phyloP scores from a whole-genome alignment of 306 rosid species.

The Rubus idaeus region DNA sequence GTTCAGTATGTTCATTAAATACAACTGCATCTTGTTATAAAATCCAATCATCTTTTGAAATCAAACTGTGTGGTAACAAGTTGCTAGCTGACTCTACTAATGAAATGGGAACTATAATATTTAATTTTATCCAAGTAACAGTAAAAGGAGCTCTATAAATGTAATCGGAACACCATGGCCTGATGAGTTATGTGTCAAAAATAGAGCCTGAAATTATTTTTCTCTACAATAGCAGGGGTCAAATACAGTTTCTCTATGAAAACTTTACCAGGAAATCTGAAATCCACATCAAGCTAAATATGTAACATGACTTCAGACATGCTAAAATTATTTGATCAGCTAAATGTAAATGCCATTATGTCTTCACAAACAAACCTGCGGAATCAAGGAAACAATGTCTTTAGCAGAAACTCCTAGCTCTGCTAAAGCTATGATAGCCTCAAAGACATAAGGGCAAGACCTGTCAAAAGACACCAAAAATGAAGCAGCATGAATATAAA shows the following conservation, averaged over 20 bases:
- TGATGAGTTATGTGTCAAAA: neutral
- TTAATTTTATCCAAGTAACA: constrained; percentile 4
- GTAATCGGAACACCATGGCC: neutral
- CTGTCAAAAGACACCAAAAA: constrained; percentile 46
- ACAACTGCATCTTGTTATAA: neutral
- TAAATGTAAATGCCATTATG: constrained; percentile 10
- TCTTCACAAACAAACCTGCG: constrained; percentile 68
- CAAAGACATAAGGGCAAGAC: constrained; percentile 79
- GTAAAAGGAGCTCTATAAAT: neutral
- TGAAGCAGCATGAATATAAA: constrained; percentile 24
- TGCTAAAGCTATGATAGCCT: constrained; percentile 83
- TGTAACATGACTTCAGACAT: neutral
- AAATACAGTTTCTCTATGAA: neutral
- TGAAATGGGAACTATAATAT: neutral
- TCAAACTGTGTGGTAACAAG: neutral
- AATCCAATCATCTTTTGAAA: neutral
- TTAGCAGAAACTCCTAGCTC: constrained; percentile 77
- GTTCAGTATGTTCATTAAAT: neutral
- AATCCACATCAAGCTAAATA: neutral
- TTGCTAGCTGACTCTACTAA: neutral
- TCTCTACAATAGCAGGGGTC: neutral
- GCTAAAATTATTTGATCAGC: constrained; percentile 9
- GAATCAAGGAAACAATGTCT: constrained; percentile 84
- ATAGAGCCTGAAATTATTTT: neutral
- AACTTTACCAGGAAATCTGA: neutral